Evolutionary conservation across 371 early-diverging fungal species (phyloP), one percentile per base, ranked within the genome.

Genomic region (Mortierella sp.): DNA sequence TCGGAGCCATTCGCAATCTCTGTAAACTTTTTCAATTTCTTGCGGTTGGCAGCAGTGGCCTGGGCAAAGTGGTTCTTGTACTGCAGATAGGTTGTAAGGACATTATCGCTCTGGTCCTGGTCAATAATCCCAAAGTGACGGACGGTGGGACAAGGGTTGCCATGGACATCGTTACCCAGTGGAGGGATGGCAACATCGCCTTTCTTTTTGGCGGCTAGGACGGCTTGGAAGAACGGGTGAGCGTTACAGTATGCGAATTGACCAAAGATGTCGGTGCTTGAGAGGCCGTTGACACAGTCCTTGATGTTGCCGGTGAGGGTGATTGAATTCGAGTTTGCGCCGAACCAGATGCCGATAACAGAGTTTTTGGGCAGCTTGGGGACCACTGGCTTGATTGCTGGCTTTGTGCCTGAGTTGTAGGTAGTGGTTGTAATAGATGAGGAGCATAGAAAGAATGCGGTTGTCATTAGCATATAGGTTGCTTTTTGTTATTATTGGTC

Each of bases 81-180:
- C 46, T 67, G 72, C 34, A 82, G 78, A 21, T 82, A 82, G 34
- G 82, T 82, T 53, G 82, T 82, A 71, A 82, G 55, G 50, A 82
- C 82, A 57, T 82, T 82, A 10, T 82, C 82, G 31, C 73, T 73
- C 61, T 77, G 82, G 43, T 82, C 82, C 64, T 82, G 82, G 61
- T 82, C 82, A 67, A 82, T 74, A 51, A 82, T 82, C 5, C 82
- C 82, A 70, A 77, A 82, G 61, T 48, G 46, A 16, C 82, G 78
- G n/a, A 78, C 77, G 0, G 82, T 77, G 2, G 82, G 82, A 44
- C 82, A 82, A 16, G 77, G 48, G 13, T 77, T 9, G 28, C 74
- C 74, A 43, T 74, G 43, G 44, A 34, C 21, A 24, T 74, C 74
- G 1, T 40, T 44, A 11, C 74, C 74, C 21, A 74, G n/a, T 1